Base-by-base conservation (phyloP, 768 basidiomycete genomes). In the Gloeostereum incarnatum region DNA sequence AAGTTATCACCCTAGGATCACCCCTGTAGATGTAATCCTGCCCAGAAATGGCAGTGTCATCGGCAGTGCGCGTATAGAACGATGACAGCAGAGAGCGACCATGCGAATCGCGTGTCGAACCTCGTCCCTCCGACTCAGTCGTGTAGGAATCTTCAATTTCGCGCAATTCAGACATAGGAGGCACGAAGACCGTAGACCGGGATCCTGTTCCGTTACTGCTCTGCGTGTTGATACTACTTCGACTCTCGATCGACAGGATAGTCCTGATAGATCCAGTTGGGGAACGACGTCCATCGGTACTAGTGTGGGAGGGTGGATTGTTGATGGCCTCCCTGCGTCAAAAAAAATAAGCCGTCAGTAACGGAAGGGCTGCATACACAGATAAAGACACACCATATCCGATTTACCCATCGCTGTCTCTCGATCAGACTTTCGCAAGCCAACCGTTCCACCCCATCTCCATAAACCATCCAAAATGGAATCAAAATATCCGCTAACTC, bases 381-480 rank as follows among this genome's bases (percentile, higher is more conserved):
- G 25, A n/a, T 29, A 48, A 44, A 19, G 1, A 63, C 77, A 34
- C 50, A 90, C 92, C 87, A 91, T 39, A 96, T 73, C 4, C 88
- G 75, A 50, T 85, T 86, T 9, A 93, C 89, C 92, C 92, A 96
- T 56, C 82, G 77, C 36, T 89, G 81, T 47, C 91, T 68, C 55
- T 92, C 86, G 41, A 84, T 57, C 5, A 90, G 71, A 46, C 86
- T 91, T 53, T 93, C 91, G n/a, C 87, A 81, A 4, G 81, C 91
- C 18, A 96, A 55, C 6, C 92, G 61, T 54, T 96, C 92, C 1
- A 91, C 78, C 1, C 92, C 91, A 54, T 96, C 92, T 8, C 73
- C 71, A 53, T 96, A 96, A 24, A 91, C 53, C 65, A 96, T 72
- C 54, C 93, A 90, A 60, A 96, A 94, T 0, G 91, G 91, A 40